Evolutionary conservation across 2,329 filamentous ascomycete species (phyloP).

Genomic region (Aspergillus proliferans): DNA sequence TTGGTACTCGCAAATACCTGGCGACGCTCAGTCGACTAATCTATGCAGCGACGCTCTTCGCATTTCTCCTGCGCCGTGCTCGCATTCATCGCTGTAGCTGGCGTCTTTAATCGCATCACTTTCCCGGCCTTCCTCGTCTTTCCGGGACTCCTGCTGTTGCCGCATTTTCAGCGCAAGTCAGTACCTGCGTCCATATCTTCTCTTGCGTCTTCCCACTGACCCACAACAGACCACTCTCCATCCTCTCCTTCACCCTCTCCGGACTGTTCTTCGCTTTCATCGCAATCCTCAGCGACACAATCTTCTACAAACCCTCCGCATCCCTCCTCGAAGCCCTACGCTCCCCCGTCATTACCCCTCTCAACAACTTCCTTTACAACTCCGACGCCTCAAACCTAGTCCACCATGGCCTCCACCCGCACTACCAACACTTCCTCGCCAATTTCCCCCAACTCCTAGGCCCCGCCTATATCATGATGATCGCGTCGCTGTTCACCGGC

Average conservation of each 20-base stretch:
- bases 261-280: constrained; percentile 62
- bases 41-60: constrained; percentile 62
- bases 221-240: constrained; percentile 45
- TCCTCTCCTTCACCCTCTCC: constrained; percentile 59
- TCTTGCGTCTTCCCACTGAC: constrained; percentile 4
- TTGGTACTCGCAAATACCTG: constrained; percentile 30
- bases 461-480: constrained; percentile 55
- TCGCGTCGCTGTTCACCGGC: constrained; percentile 43
- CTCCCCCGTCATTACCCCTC: constrained; percentile 64
- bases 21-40: constrained; percentile 5
- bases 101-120: constrained; percentile 93
- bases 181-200: constrained; percentile 20
- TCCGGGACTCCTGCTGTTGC: constrained; percentile 74
- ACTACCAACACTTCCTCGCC: constrained; percentile 67
- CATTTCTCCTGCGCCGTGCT: constrained; percentile 70
- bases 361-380: constrained; percentile 75
- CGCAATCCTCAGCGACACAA: constrained; percentile 76
- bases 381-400: constrained; percentile 63
- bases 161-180: constrained; percentile 76
- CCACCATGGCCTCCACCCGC: constrained; percentile 69
- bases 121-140: constrained; percentile 89
- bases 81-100: constrained; percentile 74
- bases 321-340: constrained; percentile 38
- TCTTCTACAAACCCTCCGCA: constrained; percentile 58
- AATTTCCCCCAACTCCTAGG: constrained; percentile 69